Base-by-base conservation (phyloP, 176 grass and related monocot genomes). In the Poa pratensis region DNA sequence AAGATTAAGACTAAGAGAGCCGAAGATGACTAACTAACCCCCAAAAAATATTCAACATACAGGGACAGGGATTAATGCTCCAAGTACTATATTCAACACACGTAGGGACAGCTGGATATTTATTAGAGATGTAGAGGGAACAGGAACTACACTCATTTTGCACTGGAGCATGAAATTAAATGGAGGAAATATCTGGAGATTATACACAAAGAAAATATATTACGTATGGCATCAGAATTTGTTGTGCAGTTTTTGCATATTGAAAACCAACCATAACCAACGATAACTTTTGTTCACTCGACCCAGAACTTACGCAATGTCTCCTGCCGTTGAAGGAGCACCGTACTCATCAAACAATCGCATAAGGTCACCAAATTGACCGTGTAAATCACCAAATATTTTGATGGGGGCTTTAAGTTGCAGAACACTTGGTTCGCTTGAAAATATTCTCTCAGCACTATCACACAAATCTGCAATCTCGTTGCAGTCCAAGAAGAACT, bases 291-390 rank as follows among this genome's bases (percentile, higher is more conserved):
- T 5, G 4, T 73, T 54, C 51, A 77, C 24, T 82, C 23, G 32
- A 73, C 65, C 35, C 68, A 87, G 60, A 90, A 86, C 96, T 87
- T 85, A 98, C 96, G 93, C 84, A 63, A 98, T 98, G 78, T 98
- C 96, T 70, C 96, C 96, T 75, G 96, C 96, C 23, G 96, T 98
- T n/a, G 96, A 98, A 83, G 96, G 96, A 77, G 96, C 89, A 75
- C 96, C 96, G 70, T 98, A 98, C 84, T 98, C 96, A 86, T 98
- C 96, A 66, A 98, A 98, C 34, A 98, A 87, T 22, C 96, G 88
- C 96, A 98, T 98, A 20, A 98, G 91, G 66, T 98, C 96, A 61
- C 96, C 96, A 90, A 98, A 98, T 69, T 98, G 96, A 78, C 96
- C 96, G 13, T 98, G 96, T 78, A 98, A 87, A 87, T 98, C 96